phyloP scores from a whole-genome alignment of 2,329 filamentous ascomycete genomes.

The Fusarium cicatricum region DNA sequence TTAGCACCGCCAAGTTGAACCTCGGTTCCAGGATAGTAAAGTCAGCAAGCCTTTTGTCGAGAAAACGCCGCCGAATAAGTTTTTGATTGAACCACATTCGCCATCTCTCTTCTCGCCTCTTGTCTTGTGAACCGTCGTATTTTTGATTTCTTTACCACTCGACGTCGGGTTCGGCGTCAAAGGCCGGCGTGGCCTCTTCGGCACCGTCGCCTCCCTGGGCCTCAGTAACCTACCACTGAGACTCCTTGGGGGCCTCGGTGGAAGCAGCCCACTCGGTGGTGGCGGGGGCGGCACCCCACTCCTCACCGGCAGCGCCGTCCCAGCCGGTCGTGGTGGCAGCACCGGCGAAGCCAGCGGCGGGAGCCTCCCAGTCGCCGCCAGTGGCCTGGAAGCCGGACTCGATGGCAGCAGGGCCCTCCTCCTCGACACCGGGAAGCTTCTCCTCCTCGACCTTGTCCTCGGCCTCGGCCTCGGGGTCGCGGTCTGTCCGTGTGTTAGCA shows the following conservation, averaged over 20 bases:
- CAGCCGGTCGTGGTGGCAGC: slow-evolving; percentile 61
- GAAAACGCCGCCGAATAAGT: slow-evolving; percentile 40
- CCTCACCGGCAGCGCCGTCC: slow-evolving; percentile 66
- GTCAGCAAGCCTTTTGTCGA: slow-evolving; percentile 38
- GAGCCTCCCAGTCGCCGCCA: slow-evolving; percentile 85
- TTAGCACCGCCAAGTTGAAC: slow-evolving; percentile 80
- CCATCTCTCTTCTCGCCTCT: slow-evolving; percentile 27
- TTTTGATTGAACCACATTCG: slow-evolving; percentile 40
- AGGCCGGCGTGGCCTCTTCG: neutral
- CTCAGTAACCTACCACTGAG: slow-evolving; percentile 58
- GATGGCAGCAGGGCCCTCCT: slow-evolving; percentile 80
- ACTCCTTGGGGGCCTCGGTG: slow-evolving; percentile 63
- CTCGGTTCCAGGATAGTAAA: slow-evolving; percentile 43
- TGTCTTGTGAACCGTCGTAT: slow-evolving; percentile 14
- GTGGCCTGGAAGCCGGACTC: slow-evolving; percentile 76
- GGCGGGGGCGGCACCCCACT: slow-evolving; percentile 71
- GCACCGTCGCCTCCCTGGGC: slow-evolving; percentile 18
- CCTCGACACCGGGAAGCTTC: slow-evolving; percentile 86
- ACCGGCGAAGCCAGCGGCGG: slow-evolving; percentile 74
- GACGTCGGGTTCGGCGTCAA: neutral
- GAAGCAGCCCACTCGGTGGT: slow-evolving; percentile 75
- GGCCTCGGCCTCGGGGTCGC: slow-evolving; percentile 98
- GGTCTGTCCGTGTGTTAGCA: slow-evolving; percentile 64
- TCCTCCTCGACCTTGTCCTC: slow-evolving; percentile 97
- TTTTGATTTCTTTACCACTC: slow-evolving; percentile 35